Evolutionary conservation across 2,329 filamentous ascomycete species (phyloP), one percentile per base, ranked within the genome.

Genomic region (Epichloe typhina): DNA sequence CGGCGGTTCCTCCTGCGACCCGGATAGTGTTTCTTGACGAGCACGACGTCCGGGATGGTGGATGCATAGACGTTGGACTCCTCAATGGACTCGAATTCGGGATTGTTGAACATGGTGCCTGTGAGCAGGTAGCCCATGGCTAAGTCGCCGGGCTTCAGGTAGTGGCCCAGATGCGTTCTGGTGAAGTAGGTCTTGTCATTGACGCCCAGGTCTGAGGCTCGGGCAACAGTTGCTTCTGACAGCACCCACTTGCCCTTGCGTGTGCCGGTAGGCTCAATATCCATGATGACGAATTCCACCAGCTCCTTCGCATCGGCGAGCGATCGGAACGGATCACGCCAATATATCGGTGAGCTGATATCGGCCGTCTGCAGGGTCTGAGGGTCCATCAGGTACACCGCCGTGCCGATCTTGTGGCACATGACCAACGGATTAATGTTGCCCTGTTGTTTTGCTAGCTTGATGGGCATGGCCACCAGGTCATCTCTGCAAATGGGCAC

Each of bases 401-500:
- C 80, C 3, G 90, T 97, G 55, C 93, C 91, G 50, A 98, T 83
- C 58, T 86, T 80, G 66, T 90, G 80, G 73, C 93, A 97, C 38
- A 98, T 74, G 1, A 84, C 80, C 38, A 98, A 73, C 3, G 93
- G 93, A 2, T 82, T 79, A 60, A 97, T 95, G 67, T 95, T 96
- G 55, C 93, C 90, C 48, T 86, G 74, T 51, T 84, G 81, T 66
- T 89, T 93, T 13, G 93, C 93, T 53, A 97, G 73, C 58, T 88
- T 89, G 55, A 95, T 82, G 1, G 93, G 93, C 37, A 98, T 72
- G 1, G 88, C 90, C n/a, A 98, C 88, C 31, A 98, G 74, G 64
- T 98, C 93, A 60, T 98, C 93, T 68, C 96, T 95, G 75, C 93
- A 97, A 47, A 98, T 89, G 1, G 93, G 93, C 26, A 97, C 84